These are phyloP conservation scores for Phyllosticta citriasiana DNA, from an alignment of 2,329 filamentous ascomycete genomes.

Conservation along the genomic window DNA sequence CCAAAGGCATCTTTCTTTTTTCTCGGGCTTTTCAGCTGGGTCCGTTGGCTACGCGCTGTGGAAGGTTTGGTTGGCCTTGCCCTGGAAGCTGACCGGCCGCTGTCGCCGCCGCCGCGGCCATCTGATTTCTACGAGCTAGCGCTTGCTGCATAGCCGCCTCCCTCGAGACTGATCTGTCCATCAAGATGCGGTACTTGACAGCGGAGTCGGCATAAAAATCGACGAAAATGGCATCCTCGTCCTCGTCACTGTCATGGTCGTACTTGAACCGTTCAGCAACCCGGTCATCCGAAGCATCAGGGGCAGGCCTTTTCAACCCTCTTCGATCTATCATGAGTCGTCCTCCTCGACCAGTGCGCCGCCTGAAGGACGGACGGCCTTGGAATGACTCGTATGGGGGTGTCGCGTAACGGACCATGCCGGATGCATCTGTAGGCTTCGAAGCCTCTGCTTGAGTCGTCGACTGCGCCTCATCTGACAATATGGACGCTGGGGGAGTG, in stretches of 20 bases:
- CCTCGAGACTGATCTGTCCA: slow-evolving; percentile 18
- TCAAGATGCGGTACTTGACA: slow-evolving; percentile 47
- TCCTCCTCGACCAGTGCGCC: slow-evolving; percentile 74
- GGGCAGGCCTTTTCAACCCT: slow-evolving; percentile 48
- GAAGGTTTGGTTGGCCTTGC: slow-evolving; percentile 12
- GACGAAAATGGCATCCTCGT: slow-evolving; percentile 61
- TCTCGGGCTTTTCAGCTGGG: slow-evolving; percentile 1
- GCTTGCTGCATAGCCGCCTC: slow-evolving; percentile 30
- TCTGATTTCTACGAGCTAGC: slow-evolving; percentile 3
- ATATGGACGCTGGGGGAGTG: slow-evolving; percentile 38
- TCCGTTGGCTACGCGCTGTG: slow-evolving; percentile 2
- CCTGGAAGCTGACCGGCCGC: slow-evolving; percentile 21
- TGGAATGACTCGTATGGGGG: slow-evolving; percentile 30
- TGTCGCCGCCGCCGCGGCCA: slow-evolving; percentile 12
- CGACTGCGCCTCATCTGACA: slow-evolving; percentile 30
- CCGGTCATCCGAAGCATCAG: slow-evolving; percentile 29
- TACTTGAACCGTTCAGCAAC: slow-evolving; percentile 58
- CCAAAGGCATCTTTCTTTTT: not conserved
- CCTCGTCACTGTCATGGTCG: slow-evolving; percentile 74
- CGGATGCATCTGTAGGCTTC: not conserved
- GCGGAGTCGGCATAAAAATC: slow-evolving; percentile 55
- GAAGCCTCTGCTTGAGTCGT: slow-evolving; percentile 21
- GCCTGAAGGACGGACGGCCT: slow-evolving; percentile 59
- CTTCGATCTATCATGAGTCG: slow-evolving; percentile 82
- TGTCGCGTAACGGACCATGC: slow-evolving; percentile 26